phyloP scores from a whole-genome alignment of 345 rosid genomes.

The Euphorbia tirucalli region DNA sequence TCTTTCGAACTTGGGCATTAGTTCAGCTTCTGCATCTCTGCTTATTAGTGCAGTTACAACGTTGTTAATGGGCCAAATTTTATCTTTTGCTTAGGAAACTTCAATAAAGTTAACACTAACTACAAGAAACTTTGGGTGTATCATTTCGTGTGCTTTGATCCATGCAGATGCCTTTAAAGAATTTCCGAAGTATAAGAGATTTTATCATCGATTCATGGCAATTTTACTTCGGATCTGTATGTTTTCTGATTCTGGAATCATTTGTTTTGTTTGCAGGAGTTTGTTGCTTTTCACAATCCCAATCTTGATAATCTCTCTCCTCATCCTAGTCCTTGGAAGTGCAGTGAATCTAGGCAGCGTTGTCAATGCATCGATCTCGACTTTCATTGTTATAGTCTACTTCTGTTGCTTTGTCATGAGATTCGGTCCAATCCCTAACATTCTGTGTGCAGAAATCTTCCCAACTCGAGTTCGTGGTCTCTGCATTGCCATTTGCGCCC shows the following conservation, averaged over 20 bases:
- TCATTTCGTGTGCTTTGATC: too few relatives aligned
- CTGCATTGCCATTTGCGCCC: conserved; percentile 90
- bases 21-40: conserved; percentile 71
- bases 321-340: conserved; percentile 59
- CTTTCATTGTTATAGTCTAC: conserved; percentile 61
- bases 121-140: background rate
- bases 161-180: too few relatives aligned
- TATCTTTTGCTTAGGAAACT: background rate
- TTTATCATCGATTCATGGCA: too few relatives aligned
- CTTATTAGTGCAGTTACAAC: conserved; percentile 83
- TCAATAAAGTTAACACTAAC: background rate
- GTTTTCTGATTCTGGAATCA: background rate
- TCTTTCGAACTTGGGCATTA: conserved; percentile 71
- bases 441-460: conserved; percentile 92
- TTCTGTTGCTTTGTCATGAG: conserved; percentile 98
- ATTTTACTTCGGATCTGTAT: too few relatives aligned
- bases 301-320: conserved; percentile 55
- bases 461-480: conserved; percentile 90
- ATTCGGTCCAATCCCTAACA: conserved; percentile 92
- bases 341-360: conserved; percentile 47
- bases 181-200: too few relatives aligned
- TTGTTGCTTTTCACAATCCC: conserved; percentile 82
- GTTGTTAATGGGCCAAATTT: conserved; percentile 39
- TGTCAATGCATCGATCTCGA: conserved; percentile 64
- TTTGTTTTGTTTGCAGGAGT: conserved; percentile 48